Base-by-base conservation (phyloP, 2,329 filamentous ascomycete genomes). In the Dendrostoma leiphaemia region DNA sequence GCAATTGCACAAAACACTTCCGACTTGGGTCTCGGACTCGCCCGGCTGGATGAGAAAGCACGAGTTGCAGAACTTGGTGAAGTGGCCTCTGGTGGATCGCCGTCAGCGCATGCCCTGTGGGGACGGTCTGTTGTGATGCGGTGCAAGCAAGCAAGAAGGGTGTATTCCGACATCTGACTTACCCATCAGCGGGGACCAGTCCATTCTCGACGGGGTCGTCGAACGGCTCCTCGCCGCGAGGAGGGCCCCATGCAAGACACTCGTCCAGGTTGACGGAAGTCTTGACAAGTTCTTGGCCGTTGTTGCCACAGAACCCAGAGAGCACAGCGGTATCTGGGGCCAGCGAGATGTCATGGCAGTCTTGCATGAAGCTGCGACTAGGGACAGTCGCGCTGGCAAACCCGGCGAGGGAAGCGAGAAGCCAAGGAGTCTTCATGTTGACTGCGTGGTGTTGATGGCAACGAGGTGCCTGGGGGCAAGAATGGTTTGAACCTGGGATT, bases 161-260 rank as follows among this genome's bases (percentile, higher is more conserved):
- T n/a, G n/a, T 12, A 21, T 17, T 9, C 31, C n/a, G 3, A n/a
- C 3, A 6, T 12, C 8, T 21, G 2, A 28, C 54, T 53, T 45
- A 57, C 54, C 43, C 32, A 9, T 46, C 19, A n/a, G 23, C 17
- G 10, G 40, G 54, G 5, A 10, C 35, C 24, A 54, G 26, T 3
- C 24, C 40, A 15, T 35, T 41, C 6, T 26, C 24, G 17, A n/a
- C n/a, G n/a, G 34, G 13, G 19, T 31, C 5, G 9, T 26, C 28
- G 37, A 28, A 10, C 19, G 28, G 9, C n/a, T 29, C 32, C 7
- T 29, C 3, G 24, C 19, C 23, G 9, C 12, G 17, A 31, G 17
- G 8, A 40, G 50, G 26, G 9, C 50, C 40, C 54, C 51, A 54
- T 8, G 23, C 54, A 23, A 57, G 34, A 37, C 54, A 57, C 9